Evolutionary conservation across 495 filamentous ascomycete genomes (phyloP), one percentile per base, ranked within the genome.

Genomic region (Aspergillus asperescens): DNA sequence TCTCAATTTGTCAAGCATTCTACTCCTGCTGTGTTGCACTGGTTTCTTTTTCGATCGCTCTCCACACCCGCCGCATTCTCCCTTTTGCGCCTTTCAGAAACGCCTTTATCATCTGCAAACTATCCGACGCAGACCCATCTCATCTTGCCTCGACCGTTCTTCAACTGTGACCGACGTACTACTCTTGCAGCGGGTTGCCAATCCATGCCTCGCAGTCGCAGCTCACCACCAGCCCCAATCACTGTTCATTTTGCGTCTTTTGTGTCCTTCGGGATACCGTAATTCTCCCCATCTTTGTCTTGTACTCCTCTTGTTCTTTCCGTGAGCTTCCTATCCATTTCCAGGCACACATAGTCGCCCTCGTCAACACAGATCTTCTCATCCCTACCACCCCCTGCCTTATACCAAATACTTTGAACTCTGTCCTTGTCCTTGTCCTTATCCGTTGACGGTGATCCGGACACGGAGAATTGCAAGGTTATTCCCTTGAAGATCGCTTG

Each of bases 361-460:
- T 15, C 49, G 13, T 18, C n/a, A 12, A 20, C 37, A 40, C 28
- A 37, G 12, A 31, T 47, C 10, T 18, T 48, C 32, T 20, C 24
- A 29, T n/a, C 13, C 42, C 19, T 25, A 13, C 37, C 13, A 23
- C 37, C 48, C 44, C 49, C 51, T 57, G 39, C 51, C 51, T 55
- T 31, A 16, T 20, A 2, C 44, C 28, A 19, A 34, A 39, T 49
- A 41, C 29, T 40, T 31, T 42, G 18, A 8, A 24, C n/a, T 19
- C 24, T 23, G 9, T 41, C 18, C 49, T 31, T 28, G 19, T 8
- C 19, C 40, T 46, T 9, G 49, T 31, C 45, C 44, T 55, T 48
- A 29, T 44, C 40, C 49, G 50, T 56, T 56, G 48, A 56, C 41
- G 8, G 32, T 50, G 20, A 54, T 40, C 32, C 34, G 47, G 51